Evolutionary conservation across 768 basidiomycete genomes (phyloP).

Genomic region (Amanita inopinata): DNA sequence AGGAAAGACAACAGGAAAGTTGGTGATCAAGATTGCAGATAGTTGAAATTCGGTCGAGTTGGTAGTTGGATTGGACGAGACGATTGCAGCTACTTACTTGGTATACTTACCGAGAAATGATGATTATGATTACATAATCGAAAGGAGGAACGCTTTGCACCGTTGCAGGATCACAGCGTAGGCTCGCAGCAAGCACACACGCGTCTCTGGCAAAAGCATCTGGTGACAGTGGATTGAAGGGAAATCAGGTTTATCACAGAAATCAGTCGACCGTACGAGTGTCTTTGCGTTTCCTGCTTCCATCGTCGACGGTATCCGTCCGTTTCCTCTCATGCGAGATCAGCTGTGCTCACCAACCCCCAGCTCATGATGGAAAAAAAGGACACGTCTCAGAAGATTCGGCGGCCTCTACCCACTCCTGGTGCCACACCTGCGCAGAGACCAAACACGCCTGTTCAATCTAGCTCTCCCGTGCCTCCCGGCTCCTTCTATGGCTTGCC

Average conservation of each 20-base stretch:
- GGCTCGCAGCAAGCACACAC: no score
- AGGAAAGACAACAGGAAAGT: conserved; percentile 78
- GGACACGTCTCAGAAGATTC: conserved; percentile 29
- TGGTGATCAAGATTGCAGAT: conserved; percentile 60
- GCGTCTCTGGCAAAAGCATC: no score
- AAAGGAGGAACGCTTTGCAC: no score
- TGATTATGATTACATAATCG: neutral
- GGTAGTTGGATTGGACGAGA: no score
- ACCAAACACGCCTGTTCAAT: conserved; percentile 30
- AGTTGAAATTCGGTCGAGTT: conserved; percentile 7
- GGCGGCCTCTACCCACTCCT: conserved; percentile 40
- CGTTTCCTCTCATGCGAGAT: conserved; percentile 7
- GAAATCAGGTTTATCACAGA: conserved; percentile 2
- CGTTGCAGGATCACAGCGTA: no score
- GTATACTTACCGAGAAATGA: no score
- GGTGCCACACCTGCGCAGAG: conserved; percentile 26
- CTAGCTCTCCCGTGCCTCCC: conserved; percentile 22
- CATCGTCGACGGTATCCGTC: conserved; percentile 9
- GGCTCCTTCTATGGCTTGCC: conserved; percentile 27
- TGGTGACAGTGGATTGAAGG: no score
- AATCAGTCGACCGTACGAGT: conserved; percentile 3
- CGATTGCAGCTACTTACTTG: neutral
- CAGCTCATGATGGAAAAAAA: conserved; percentile 34
- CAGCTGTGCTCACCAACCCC: conserved; percentile 1
- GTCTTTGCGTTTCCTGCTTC: conserved; percentile 8